A percentile compares a stretch with the other conserved stretches of the same genome.
Conservation (phyloP, 352 stramenopile species). For the Phytophthora pinifolia region DNA sequence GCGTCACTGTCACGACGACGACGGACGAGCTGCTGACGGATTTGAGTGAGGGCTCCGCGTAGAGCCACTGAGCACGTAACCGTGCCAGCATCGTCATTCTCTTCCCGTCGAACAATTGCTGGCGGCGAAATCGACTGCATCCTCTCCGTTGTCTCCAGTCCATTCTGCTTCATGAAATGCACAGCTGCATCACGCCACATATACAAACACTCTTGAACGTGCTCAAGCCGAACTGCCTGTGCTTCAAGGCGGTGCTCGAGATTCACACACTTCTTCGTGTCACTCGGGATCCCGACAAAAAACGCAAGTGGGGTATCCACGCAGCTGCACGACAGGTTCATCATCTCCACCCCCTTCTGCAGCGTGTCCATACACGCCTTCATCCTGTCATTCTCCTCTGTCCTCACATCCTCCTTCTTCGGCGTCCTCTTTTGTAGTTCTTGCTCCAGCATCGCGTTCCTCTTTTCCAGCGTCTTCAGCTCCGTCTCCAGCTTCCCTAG, state of each 20-base stretch:
- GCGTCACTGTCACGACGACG: background rate
- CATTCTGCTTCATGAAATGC: slow-evolving; percentile 22
- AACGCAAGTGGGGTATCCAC: slow-evolving; percentile 19
- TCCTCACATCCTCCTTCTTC: slow-evolving; percentile 3
- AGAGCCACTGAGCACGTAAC: slow-evolving; percentile 12
- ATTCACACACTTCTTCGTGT: slow-evolving; percentile 22
- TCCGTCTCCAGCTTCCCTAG: slow-evolving; percentile 30
- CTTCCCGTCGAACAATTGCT: background rate
- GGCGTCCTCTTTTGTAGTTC: slow-evolving; percentile 14
- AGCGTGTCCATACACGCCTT: slow-evolving; percentile 22
- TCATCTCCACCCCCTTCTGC: slow-evolving; percentile 20
- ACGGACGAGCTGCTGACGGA: slow-evolving; percentile 7
- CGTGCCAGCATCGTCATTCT: background rate
- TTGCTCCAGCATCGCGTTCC: slow-evolving; percentile 25
- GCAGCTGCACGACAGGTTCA: slow-evolving; percentile 26
- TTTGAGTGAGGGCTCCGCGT: slow-evolving; percentile 20
- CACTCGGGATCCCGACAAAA: slow-evolving; percentile 10
- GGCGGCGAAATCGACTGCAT: slow-evolving; percentile 1
- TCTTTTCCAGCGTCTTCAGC: slow-evolving; percentile 22
- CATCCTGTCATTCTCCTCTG: slow-evolving; percentile 8
- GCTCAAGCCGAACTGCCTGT: slow-evolving; percentile 22
- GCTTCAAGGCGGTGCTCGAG: slow-evolving; percentile 31
- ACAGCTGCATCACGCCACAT: slow-evolving; percentile 26
- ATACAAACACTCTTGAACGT: slow-evolving; percentile 26
- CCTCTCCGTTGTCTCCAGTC: background rate